Evolutionary conservation across 2,329 filamentous ascomycete species (phyloP).

Genomic region (Ophiostoma sp.): DNA sequence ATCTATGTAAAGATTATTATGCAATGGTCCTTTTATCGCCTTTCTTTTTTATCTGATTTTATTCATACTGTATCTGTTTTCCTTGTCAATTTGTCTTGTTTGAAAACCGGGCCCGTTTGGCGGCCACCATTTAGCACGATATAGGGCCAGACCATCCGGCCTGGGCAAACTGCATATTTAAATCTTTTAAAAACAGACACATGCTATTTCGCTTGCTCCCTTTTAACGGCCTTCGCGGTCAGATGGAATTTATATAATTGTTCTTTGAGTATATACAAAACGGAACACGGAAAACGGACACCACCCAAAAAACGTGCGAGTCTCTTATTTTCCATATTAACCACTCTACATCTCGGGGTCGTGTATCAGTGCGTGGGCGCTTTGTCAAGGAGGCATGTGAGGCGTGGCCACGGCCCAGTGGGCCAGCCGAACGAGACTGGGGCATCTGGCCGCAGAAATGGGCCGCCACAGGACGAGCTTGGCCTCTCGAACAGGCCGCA

Average conservation of each 20-base stretch:
- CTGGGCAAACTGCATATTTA: neutral
- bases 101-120: neutral
- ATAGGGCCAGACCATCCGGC: neutral
- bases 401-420: neutral
- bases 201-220: neutral
- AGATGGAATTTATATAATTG: neutral
- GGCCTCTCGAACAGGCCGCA: neutral
- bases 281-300: slow-evolving; percentile 1
- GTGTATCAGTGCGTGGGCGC: neutral
- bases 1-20: neutral
- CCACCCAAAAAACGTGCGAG: neutral
- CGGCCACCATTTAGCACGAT: neutral
- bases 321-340: slow-evolving; percentile 22
- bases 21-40: neutral
- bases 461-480: neutral
- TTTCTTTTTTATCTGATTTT: neutral
- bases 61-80: neutral
- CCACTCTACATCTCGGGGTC: slow-evolving; percentile 8
- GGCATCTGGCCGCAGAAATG: neutral
- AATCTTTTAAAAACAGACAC: neutral
- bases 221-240: neutral
- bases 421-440: neutral
- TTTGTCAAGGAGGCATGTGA: neutral
- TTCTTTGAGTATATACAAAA: neutral
- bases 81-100: neutral